Conservation (phyloP, 2,329 filamentous ascomycete genomes). For the Leptoxyphium fumago region DNA sequence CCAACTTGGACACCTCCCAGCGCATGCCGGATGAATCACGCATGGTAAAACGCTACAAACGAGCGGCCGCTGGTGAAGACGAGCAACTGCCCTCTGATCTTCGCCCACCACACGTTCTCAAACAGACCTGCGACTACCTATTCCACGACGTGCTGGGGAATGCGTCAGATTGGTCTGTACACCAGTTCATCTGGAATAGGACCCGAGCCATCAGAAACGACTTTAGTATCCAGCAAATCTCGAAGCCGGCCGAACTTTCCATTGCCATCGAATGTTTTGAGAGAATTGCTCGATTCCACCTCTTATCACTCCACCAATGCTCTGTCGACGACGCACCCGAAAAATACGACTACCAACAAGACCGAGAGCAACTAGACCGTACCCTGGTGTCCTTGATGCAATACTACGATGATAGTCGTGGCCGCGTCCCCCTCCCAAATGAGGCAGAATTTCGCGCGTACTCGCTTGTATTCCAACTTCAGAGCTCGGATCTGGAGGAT, state of each 20-base stretch:
- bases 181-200: slow-evolving; percentile 52
- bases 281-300: slow-evolving; percentile 48
- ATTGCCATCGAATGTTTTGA: slow-evolving; percentile 47
- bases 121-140: slow-evolving; percentile 30
- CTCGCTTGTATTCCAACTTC: slow-evolving; percentile 42
- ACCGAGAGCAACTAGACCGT: slow-evolving; percentile 49
- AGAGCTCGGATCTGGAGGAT: slow-evolving; percentile 40
- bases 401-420: slow-evolving; percentile 43
- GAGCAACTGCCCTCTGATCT: slow-evolving; percentile 50
- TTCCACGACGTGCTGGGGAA: slow-evolving; percentile 35
- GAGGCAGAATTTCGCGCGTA: slow-evolving; percentile 52
- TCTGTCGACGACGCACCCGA: slow-evolving; percentile 33
- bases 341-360: slow-evolving; percentile 43
- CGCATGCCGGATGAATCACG: slow-evolving; percentile 33
- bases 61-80: slow-evolving; percentile 48
- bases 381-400: slow-evolving; percentile 47
- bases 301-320: slow-evolving; percentile 46
- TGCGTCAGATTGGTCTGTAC: slow-evolving; percentile 35
- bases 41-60: slow-evolving; percentile 51
- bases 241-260: slow-evolving; percentile 39
- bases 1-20: slow-evolving; percentile 12
- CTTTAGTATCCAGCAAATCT: slow-evolving; percentile 47
- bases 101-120: slow-evolving; percentile 37
- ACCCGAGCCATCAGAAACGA: slow-evolving; percentile 51
- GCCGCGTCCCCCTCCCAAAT: slow-evolving; percentile 36